These are phyloP conservation scores for Quercus engelmannii DNA, from an alignment of 306 rosid species.

Conservation along the genomic window DNA sequence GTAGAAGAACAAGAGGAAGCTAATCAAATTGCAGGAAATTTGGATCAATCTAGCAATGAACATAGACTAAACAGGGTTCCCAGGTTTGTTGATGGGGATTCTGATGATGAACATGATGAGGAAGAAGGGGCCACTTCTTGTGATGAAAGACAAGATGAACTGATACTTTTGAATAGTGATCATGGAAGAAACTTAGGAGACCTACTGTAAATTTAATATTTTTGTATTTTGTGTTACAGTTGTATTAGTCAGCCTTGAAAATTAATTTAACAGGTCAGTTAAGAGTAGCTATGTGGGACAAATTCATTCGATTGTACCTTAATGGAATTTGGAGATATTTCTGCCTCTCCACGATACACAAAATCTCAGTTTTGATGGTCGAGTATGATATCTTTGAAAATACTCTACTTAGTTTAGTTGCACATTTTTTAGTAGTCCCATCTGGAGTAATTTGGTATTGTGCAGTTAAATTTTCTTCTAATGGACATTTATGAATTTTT, in stretches of 20 bases:
- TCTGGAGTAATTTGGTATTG: no score
- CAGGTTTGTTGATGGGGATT: conserved; percentile 22
- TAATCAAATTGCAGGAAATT: conserved; percentile 43
- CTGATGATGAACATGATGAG: conserved; percentile 35
- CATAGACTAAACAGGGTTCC: conserved; percentile 22
- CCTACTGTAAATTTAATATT: conserved; percentile 19
- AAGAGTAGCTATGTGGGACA: not conserved
- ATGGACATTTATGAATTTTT: no score
- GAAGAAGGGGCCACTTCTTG: conserved; percentile 21
- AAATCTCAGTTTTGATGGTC: no score
- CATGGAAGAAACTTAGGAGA: conserved; percentile 24
- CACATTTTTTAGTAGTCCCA: no score
- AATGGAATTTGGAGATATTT: not conserved
- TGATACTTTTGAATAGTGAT: conserved; percentile 14
- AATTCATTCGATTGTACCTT: not conserved
- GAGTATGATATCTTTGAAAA: no score
- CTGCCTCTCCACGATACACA: no score
- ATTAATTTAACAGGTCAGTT: not conserved
- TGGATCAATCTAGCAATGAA: conserved; percentile 27
- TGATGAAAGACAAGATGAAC: conserved; percentile 14
- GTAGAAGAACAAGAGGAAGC: conserved; percentile 57
- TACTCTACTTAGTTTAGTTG: no score
- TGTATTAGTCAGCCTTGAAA: not conserved
- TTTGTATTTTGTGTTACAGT: conserved; percentile 17
- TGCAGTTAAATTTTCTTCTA: no score